phyloP scores from a whole-genome alignment of 1,284 basidiomycete species.

The Athelia sp. region DNA sequence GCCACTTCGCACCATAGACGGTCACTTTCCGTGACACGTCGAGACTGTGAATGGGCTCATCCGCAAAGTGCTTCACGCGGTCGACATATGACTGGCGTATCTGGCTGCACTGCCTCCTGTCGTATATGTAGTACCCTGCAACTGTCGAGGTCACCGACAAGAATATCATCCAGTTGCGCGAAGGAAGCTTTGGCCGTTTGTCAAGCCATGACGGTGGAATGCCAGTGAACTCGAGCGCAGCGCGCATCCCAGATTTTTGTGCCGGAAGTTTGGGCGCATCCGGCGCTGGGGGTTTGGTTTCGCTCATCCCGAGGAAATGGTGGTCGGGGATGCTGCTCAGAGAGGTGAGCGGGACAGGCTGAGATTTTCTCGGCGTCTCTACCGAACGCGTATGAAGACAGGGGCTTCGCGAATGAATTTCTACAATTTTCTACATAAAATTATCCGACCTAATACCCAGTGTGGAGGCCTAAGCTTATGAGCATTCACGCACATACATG shows the following conservation, averaged over 20 bases:
- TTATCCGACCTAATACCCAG: no score
- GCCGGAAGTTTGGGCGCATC: neutral
- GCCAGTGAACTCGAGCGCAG: conserved; percentile 58
- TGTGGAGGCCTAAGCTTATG: no score
- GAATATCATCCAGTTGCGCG: conserved; percentile 93
- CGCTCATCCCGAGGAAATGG: neutral
- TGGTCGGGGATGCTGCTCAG: no score
- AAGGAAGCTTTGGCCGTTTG: conserved; percentile 77
- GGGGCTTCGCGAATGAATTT: no score
- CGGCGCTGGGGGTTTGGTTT: neutral
- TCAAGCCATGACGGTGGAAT: conserved; percentile 72
- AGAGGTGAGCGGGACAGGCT: no score
- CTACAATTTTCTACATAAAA: no score
- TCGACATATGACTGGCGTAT: conserved; percentile 79
- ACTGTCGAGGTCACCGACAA: conserved; percentile 69
- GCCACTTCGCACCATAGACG: conserved; percentile 88
- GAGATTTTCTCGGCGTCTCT: no score
- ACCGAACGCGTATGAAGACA: no score
- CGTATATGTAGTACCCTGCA: conserved; percentile 77
- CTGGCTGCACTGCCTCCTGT: conserved; percentile 72
- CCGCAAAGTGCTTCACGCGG: conserved; percentile 73
- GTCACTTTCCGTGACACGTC: conserved; percentile 79
- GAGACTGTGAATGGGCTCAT: conserved; percentile 61
- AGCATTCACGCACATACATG: no score
- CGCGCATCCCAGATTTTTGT: conserved; percentile 39